phyloP scores from a whole-genome alignment of 768 basidiomycete genomes.

The Mycena amicta region DNA sequence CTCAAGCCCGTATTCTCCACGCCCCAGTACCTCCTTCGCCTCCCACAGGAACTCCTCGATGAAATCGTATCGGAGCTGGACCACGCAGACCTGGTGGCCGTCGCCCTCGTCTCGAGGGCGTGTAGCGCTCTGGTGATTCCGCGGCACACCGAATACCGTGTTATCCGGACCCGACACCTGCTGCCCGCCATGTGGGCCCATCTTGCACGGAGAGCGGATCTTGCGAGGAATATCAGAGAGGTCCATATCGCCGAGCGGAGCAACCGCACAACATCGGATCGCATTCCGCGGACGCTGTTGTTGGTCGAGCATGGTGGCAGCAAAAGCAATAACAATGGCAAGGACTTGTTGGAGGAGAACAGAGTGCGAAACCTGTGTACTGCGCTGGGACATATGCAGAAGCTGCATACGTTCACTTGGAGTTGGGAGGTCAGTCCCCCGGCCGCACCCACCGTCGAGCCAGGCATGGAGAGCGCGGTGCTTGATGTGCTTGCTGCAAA shows the following conservation, averaged over 20 bases:
- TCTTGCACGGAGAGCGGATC: conserved; percentile 51
- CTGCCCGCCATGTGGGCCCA: conserved; percentile 50
- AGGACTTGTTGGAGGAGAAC: conserved; percentile 33
- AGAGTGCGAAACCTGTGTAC: conserved; percentile 41
- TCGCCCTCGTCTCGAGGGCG: conserved; percentile 45
- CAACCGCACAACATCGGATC: conserved; percentile 42
- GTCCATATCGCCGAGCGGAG: conserved; percentile 45
- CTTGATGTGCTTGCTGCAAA: conserved; percentile 34
- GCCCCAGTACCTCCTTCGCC: conserved; percentile 31
- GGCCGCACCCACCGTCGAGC: conserved; percentile 34
- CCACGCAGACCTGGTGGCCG: conserved; percentile 44
- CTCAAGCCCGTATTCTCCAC: background rate
- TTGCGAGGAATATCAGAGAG: conserved; percentile 48
- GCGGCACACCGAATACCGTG: conserved; percentile 52
- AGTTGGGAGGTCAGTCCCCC: conserved; percentile 31
- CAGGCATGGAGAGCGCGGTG: conserved; percentile 42
- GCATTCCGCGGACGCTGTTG: conserved; percentile 39
- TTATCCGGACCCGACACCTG: conserved; percentile 45
- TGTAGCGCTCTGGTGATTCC: conserved; percentile 44
- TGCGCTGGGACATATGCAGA: conserved; percentile 45
- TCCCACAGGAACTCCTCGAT: conserved; percentile 52
- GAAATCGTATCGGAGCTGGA: conserved; percentile 49
- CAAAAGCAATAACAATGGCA: conserved; percentile 8
- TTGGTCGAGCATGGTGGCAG: conserved; percentile 30
- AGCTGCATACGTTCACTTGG: conserved; percentile 48